These are phyloP conservation scores for Nannizziopsis barbatae DNA, from an alignment of 2,329 filamentous ascomycete species.

Conservation along the genomic window DNA sequence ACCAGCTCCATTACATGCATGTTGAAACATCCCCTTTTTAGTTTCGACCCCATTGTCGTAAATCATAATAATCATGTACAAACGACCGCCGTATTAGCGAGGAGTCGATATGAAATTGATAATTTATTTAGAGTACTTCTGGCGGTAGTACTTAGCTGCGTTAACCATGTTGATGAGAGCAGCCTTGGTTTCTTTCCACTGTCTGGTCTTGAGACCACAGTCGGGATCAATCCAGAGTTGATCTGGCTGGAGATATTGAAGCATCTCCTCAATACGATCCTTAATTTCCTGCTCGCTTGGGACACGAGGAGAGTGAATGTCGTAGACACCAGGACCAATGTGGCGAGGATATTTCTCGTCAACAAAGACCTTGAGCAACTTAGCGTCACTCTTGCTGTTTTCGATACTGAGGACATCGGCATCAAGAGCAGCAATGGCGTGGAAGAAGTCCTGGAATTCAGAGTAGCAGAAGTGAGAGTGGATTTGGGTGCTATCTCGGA, in stretches of 20 bases:
- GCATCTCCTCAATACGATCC: conserved; percentile 96
- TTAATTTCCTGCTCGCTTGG: conserved; percentile 97
- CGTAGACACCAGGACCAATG: conserved; percentile 98
- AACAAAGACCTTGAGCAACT: conserved; percentile 97
- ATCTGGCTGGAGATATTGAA: conserved; percentile 89
- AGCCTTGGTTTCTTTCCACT: conserved; percentile 98
- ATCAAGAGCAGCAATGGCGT: conserved; percentile 95
- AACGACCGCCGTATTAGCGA: background rate
- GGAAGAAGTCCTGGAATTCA: conserved; percentile 99
- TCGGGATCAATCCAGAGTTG: conserved; percentile 99
- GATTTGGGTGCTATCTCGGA: conserved; percentile 93
- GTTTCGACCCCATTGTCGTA: conserved; percentile 4
- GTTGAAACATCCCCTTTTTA: conserved; percentile 17
- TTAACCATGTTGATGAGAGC: conserved; percentile 94
- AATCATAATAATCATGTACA: conserved; percentile 9
- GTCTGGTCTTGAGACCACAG: conserved; percentile 97
- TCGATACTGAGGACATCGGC: conserved; percentile 98
- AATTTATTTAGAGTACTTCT: conserved; percentile 61
- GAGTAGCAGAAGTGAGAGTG: conserved; percentile 99
- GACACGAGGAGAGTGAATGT: conserved; percentile 98
- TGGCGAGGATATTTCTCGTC: conserved; percentile 95
- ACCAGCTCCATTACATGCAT: conserved; percentile 15
- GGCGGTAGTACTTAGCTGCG: conserved; percentile 91
- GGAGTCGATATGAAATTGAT: background rate
- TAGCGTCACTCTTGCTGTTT: conserved; percentile 99